Conservation (phyloP, 202 grass and related monocot genomes). For the Schoenoplectus triqueter region DNA sequence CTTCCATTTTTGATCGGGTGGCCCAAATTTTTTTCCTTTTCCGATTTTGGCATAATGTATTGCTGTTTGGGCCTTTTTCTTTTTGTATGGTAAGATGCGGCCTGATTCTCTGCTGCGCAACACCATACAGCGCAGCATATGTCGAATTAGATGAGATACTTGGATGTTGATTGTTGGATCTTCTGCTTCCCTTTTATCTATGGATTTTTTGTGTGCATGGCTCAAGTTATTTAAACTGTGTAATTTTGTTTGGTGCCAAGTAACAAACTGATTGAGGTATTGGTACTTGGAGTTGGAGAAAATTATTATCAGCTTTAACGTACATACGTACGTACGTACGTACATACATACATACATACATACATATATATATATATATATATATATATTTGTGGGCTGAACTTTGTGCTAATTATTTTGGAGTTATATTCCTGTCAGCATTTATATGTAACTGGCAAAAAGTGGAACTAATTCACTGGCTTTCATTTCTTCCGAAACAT, state of each 20-base stretch:
- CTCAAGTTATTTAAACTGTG: not conserved
- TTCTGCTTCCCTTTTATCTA: not conserved
- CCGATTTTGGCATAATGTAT: not conserved
- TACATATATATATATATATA: too few species aligned
- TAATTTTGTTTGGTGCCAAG: not conserved
- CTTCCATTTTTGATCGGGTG: not conserved
- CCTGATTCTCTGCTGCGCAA: too few species aligned
- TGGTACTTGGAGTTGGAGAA: not conserved
- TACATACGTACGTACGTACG: not conserved
- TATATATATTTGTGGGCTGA: not conserved
- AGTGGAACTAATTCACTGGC: not conserved
- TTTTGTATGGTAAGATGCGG: not conserved
- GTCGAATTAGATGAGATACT: too few species aligned
- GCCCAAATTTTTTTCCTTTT: not conserved
- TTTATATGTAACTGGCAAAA: not conserved
- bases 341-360: not conserved
- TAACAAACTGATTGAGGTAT: not conserved
- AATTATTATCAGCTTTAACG: not conserved
- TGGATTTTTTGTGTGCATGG: not conserved
- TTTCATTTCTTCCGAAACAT: not conserved
- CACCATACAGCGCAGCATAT: too few species aligned
- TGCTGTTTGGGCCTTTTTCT: not conserved
- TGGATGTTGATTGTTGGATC: not conserved
- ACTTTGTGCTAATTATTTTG: not conserved
- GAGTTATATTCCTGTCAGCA: not conserved